Evolutionary conservation across 768 basidiomycete genomes (phyloP).

Genomic region (Amyloporia xantha): DNA sequence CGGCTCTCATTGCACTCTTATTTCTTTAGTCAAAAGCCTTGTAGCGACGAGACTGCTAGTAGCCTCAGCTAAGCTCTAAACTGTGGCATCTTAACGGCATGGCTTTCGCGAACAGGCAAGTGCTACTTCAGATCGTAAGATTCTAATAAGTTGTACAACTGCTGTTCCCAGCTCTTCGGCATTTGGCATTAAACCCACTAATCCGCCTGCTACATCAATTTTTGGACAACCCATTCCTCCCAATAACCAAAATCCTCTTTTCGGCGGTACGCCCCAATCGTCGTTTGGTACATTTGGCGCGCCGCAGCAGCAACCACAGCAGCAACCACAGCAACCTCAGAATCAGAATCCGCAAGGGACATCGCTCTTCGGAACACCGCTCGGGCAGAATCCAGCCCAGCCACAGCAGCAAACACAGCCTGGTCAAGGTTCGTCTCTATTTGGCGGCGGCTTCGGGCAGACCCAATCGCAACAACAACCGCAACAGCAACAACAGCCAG

Average conservation of each 20-base stretch:
- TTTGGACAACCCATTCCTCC: conserved; percentile 13
- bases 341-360: conserved; percentile 6
- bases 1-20: no score
- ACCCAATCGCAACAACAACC: conserved; percentile 20
- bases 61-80: no score
- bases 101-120: conserved; percentile 5
- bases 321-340: conserved; percentile 2
- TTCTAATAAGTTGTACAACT: no score
- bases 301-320: no score
- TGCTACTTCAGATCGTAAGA: no score
- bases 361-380: conserved; percentile 7
- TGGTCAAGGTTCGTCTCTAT: conserved; percentile 11
- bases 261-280: conserved; percentile 12
- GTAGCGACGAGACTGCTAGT: no score
- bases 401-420: conserved; percentile 20
- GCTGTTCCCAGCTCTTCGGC: conserved; percentile 1
- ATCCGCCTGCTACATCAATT: conserved; percentile 5
- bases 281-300: conserved; percentile 13
- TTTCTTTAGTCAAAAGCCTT: no score
- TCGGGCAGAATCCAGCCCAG: conserved; percentile 13
- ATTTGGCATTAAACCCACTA: conserved; percentile 2
- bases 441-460: conserved; percentile 20
- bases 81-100: no score
- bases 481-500: conserved; percentile 18
- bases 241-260: conserved; percentile 10